Evolutionary conservation across 2,329 filamentous ascomycete species (phyloP).

Genomic region (Cytospora paraplurivora): DNA sequence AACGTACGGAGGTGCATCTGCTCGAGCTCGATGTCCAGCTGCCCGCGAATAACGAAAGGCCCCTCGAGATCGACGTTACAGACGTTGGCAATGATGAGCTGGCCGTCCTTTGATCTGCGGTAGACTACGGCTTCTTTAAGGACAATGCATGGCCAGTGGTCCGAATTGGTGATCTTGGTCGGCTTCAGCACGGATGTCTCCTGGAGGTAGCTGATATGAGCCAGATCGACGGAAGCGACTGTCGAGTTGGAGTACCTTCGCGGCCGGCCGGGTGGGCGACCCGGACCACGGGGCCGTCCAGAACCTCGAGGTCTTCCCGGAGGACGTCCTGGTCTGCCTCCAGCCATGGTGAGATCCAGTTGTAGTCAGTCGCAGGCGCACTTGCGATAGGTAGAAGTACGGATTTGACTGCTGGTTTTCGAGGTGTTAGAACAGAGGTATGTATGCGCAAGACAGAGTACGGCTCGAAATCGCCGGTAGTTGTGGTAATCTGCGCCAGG

Average conservation of each 20-base stretch:
- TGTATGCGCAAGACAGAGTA: background rate
- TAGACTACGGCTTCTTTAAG: constrained; percentile 64
- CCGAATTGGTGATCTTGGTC: constrained; percentile 38
- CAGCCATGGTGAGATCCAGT: constrained; percentile 8
- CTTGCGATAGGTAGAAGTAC: background rate
- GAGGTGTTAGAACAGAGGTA: background rate
- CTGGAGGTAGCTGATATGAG: constrained; percentile 36
- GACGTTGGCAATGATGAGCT: constrained; percentile 56
- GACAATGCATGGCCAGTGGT: constrained; percentile 64
- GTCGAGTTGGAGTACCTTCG: constrained; percentile 50
- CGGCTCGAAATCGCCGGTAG: background rate
- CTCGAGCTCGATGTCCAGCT: constrained; percentile 54
- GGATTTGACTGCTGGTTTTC: background rate
- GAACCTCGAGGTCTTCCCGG: constrained; percentile 13
- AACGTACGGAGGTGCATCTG: constrained; percentile 43
- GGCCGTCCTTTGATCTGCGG: constrained; percentile 47
- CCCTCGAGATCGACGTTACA: constrained; percentile 61
- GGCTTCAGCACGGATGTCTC: constrained; percentile 44
- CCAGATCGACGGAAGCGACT: constrained; percentile 45
- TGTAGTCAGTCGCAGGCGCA: background rate
- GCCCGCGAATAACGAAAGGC: constrained; percentile 63
- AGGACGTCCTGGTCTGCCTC: constrained; percentile 21
- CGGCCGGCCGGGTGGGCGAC: constrained; percentile 35
- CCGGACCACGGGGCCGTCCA: constrained; percentile 23
- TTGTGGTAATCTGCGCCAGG: too few species aligned